phyloP scores from a whole-genome alignment of 1,284 basidiomycete species.

The Ganoderma sinense region DNA sequence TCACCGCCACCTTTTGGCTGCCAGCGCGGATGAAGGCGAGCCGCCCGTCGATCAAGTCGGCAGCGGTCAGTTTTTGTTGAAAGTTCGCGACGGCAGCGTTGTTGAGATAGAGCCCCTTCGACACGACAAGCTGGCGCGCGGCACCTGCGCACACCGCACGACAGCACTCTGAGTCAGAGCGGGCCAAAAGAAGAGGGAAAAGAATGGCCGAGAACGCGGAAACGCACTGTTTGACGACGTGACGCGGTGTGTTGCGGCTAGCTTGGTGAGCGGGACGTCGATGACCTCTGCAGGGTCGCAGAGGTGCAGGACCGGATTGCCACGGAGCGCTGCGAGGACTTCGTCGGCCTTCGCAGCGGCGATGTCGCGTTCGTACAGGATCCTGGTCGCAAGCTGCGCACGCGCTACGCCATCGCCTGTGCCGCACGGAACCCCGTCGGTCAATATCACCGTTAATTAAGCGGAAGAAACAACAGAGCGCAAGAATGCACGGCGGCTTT shows the following conservation, averaged over 20 bases:
- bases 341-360: conserved; percentile 52
- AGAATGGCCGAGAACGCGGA: neutral
- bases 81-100: conserved; percentile 50
- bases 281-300: conserved; percentile 52
- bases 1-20: conserved; percentile 76
- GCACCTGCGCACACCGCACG: conserved; percentile 46
- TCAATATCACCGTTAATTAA: neutral
- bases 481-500: neutral
- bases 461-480: neutral
- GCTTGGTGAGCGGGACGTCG: conserved; percentile 58
- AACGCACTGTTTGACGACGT: conserved; percentile 62
- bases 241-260: conserved; percentile 61
- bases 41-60: conserved; percentile 68
- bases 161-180: neutral
- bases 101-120: conserved; percentile 63
- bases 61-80: conserved; percentile 50
- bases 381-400: conserved; percentile 65
- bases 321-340: conserved; percentile 61
- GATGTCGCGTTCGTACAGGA: conserved; percentile 67
- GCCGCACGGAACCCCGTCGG: neutral
- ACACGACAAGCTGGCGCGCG: conserved; percentile 60
- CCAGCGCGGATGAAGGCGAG: conserved; percentile 79
- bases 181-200: neutral
- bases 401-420: conserved; percentile 51
- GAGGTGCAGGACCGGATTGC: conserved; percentile 64